phyloP scores from a whole-genome alignment of 768 basidiomycete species.

The Macrocybe gigantea region DNA sequence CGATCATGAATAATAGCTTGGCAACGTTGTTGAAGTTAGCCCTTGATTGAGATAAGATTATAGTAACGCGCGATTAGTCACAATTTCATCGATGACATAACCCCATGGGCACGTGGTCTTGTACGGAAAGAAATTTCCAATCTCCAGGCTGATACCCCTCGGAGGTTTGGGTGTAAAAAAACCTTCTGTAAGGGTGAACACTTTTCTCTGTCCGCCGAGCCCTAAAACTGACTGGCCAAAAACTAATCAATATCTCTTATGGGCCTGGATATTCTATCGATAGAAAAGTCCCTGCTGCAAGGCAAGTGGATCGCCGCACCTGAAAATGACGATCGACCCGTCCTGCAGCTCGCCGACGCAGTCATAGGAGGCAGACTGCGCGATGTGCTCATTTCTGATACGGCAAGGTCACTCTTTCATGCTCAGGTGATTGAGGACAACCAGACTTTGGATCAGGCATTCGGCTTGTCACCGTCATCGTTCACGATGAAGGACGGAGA shows the following conservation, averaged over 20 bases:
- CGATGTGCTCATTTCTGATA: conserved; percentile 39
- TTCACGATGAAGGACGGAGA: conserved; percentile 19
- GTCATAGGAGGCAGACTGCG: conserved; percentile 59
- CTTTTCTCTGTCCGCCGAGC: conserved; percentile 1
- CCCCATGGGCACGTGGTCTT: not conserved
- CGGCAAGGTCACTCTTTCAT: conserved; percentile 34
- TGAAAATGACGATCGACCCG: conserved; percentile 14
- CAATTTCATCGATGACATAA: not conserved
- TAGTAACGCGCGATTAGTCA: no score
- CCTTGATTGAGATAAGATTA: no score
- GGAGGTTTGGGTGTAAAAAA: not conserved
- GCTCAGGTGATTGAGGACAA: conserved; percentile 20
- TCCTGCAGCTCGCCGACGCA: conserved; percentile 40
- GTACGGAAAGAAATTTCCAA: not conserved
- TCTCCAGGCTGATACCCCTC: not conserved
- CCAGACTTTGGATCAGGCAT: conserved; percentile 30
- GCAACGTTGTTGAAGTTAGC: no score
- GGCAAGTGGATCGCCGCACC: conserved; percentile 34
- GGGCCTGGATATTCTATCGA: conserved; percentile 16
- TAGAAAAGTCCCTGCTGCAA: conserved; percentile 55
- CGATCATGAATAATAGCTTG: no score
- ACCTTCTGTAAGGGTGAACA: conserved; percentile 1
- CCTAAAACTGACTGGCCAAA: conserved; percentile 1
- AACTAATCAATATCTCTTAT: conserved; percentile 7
- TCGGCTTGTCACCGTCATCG: conserved; percentile 17